Conservation (phyloP, 495 filamentous ascomycete genomes). For the Hyaloscypha hepaticicola region DNA sequence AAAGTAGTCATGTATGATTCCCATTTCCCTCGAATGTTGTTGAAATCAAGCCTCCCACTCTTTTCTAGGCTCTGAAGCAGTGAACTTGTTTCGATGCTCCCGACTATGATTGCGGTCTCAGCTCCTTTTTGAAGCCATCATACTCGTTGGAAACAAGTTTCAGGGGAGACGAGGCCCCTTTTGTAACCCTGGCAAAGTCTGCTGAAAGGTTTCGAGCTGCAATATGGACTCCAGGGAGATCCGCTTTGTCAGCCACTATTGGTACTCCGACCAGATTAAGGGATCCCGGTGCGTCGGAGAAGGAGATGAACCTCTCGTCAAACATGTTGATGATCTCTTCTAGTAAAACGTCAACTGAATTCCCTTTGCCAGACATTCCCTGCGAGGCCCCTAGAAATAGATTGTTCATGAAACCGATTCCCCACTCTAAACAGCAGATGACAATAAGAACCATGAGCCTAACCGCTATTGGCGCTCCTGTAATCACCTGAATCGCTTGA, state of each 20-base stretch:
- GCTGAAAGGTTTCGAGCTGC: constrained; percentile 60
- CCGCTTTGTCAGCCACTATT: constrained; percentile 12
- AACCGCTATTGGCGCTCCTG: background rate
- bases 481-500: background rate
- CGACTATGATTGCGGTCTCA: constrained; percentile 59
- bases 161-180: background rate
- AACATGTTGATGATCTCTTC: constrained; percentile 5
- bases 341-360: no score
- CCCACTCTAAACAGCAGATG: background rate
- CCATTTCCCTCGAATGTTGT: constrained; percentile 61
- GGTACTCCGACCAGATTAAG: constrained; percentile 8
- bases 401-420: no score
- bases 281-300: constrained; percentile 3
- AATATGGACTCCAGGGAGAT: constrained; percentile 16
- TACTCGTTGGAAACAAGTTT: background rate
- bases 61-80: constrained; percentile 47
- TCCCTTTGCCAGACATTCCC: no score
- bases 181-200: constrained; percentile 62
- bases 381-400: background rate
- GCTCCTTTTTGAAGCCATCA: constrained; percentile 41
- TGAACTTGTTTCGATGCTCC: constrained; percentile 60
- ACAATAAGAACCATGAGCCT: background rate
- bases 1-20: constrained; percentile 63
- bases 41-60: constrained; percentile 52
- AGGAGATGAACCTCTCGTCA: constrained; percentile 10